Percentiles rank a stretch among this genome's conserved stretches.
phyloP scores from a whole-genome alignment of 2,329 filamentous ascomycete genomes.

The Aspergillus versicolor region DNA sequence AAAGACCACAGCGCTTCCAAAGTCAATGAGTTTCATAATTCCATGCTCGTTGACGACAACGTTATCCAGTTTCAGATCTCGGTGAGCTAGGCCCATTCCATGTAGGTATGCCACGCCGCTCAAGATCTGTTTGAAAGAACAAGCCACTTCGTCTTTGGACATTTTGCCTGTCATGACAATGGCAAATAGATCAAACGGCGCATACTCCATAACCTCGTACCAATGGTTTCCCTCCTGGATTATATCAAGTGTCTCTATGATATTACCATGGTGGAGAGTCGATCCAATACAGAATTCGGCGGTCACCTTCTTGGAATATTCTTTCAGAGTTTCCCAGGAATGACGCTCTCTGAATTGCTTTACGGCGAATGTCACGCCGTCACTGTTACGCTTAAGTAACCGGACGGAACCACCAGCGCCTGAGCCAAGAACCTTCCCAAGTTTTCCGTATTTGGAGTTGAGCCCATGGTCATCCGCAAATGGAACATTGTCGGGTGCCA shows the following conservation, averaged over 20 bases:
- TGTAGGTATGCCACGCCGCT: constrained; percentile 94
- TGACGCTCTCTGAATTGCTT: constrained; percentile 95
- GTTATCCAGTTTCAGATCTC: constrained; percentile 95
- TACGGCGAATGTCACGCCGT: constrained; percentile 91
- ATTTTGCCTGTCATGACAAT: constrained; percentile 99
- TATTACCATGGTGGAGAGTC: constrained; percentile 93
- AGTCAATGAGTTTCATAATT: constrained; percentile 99
- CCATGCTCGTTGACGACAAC: constrained; percentile 94
- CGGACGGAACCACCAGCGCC: constrained; percentile 93
- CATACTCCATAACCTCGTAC: constrained; percentile 99
- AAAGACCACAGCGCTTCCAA: constrained; percentile 95
- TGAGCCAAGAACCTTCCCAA: constrained; percentile 89
- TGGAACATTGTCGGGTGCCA: constrained; percentile 59
- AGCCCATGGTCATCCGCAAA: constrained; percentile 94
- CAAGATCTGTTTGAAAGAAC: constrained; percentile 89
- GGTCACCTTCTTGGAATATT: constrained; percentile 97
- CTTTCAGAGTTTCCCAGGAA: constrained; percentile 87
- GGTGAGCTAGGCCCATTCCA: constrained; percentile 89
- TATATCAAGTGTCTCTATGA: constrained; percentile 97
- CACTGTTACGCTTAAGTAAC: constrained; percentile 88
- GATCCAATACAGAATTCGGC: constrained; percentile 98
- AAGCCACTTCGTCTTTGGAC: constrained; percentile 85
- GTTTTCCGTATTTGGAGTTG: constrained; percentile 89
- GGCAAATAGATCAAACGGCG: constrained; percentile 91
- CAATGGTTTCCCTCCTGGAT: constrained; percentile 90